phyloP scores from a whole-genome alignment of 371 early-diverging fungal genomes.

The Parasitella parasitica region DNA sequence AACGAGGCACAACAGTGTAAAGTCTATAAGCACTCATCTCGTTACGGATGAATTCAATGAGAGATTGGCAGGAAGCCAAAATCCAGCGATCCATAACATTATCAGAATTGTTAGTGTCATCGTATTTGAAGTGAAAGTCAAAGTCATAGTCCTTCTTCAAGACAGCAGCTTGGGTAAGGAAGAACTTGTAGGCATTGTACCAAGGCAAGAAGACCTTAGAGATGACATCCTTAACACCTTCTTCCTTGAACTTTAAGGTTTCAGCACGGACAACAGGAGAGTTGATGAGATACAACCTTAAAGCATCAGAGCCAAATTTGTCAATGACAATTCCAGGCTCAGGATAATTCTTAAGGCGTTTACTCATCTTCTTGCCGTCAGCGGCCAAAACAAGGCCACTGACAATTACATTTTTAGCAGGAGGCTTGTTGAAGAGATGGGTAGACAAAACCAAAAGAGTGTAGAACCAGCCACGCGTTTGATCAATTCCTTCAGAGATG shows the following conservation, averaged over 20 bases:
- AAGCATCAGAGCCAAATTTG: constrained; percentile 97
- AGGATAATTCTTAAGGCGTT: constrained; percentile 99
- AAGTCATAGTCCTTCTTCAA: constrained; percentile 85
- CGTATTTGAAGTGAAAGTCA: constrained; percentile 81
- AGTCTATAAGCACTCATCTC: constrained; percentile 97
- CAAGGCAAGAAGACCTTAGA: constrained; percentile 98
- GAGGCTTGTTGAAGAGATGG: constrained; percentile 97
- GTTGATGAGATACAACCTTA: constrained; percentile 98
- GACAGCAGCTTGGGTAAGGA: constrained; percentile 85
- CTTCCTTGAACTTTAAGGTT: constrained; percentile 96
- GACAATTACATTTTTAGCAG: constrained; percentile 99
- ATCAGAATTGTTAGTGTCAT: constrained; percentile 68
- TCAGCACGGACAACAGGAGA: constrained; percentile 99
- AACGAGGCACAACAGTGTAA: constrained; percentile 94
- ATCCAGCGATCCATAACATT: constrained; percentile 99
- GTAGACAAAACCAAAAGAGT: constrained; percentile 98
- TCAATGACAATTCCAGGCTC: constrained; percentile 91
- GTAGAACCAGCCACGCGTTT: constrained; percentile 99
- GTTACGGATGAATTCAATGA: constrained; percentile 86
- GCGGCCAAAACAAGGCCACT: constrained; percentile 98
- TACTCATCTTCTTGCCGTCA: constrained; percentile 99
- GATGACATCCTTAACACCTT: constrained; percentile 97
- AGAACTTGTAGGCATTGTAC: constrained; percentile 99
- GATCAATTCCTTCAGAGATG: constrained; percentile 99
- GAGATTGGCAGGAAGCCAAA: constrained; percentile 90